Base-by-base conservation (phyloP, 2,329 filamentous ascomycete genomes). In the Alternaria arbusti region DNA sequence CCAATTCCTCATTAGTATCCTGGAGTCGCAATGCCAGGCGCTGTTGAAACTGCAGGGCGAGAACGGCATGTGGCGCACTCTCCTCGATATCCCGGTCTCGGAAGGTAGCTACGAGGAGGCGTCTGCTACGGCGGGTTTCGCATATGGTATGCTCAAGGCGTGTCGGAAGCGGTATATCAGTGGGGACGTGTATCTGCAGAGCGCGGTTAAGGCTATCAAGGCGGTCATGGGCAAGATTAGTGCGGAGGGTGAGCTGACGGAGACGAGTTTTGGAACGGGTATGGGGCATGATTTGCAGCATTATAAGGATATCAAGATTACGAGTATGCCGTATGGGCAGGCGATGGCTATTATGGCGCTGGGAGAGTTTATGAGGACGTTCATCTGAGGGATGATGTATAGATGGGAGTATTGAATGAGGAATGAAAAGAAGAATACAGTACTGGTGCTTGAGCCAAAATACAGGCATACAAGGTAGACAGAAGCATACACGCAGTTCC, bases 271-370 rank as follows among this genome's bases (percentile, higher is more conserved):
- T 74, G 92, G 92, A 0, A 95, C 92, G 0, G 90, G 84, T 0
- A 94, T 95, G 91, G 92, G 92, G 0, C 84, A 87, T 67, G 86
- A 86, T 61, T 78, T 94, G 74, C 87, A 94, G 80, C 90, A 93
- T 77, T 94, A 95, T 74, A 90, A 91, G 78, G 87, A 92, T 66
- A 94, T 95, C 61, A 86, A 89, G 2, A 80, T 90, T 65, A 95
- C 92, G 3, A 90, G 89, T 70, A 95, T 94, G 92, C 92, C 91
- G 7, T 94, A 94, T 71, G 92, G 92, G 0, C 92, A 94, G 78
- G 90, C 91, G 0, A 94, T 94, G 91, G 91, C 90, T 0, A 93
- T 94, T 66, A 93, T 94, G 89, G 89, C 90, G 0, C 77, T 94
- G 67, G 91, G 90, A 0, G 92, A 95, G 80, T 91, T 90, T 70